These are phyloP conservation scores for Lachnellula arida DNA, from an alignment of 2,329 filamentous ascomycete genomes.

Conservation along the genomic window DNA sequence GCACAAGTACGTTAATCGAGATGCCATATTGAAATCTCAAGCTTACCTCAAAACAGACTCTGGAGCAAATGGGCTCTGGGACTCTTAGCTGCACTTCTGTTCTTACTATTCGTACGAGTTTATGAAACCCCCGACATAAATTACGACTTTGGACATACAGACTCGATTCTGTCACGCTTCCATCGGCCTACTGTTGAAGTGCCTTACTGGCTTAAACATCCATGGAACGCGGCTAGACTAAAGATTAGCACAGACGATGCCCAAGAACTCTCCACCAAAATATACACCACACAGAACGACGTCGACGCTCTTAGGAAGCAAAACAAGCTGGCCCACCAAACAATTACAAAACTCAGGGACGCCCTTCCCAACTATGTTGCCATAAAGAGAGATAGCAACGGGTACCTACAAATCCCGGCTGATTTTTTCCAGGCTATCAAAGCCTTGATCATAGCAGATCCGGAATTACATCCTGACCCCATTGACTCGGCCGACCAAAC, in stretches of 20 bases:
- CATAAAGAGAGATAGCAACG: conserved; percentile 48
- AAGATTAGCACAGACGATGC: conserved; percentile 18
- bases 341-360: conserved; percentile 36
- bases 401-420: conserved; percentile 49
- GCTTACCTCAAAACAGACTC: too few relatives aligned
- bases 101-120: too few relatives aligned
- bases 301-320: conserved; percentile 15
- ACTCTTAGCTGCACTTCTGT: too few relatives aligned
- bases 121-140: too few relatives aligned
- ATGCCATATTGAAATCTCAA: too few relatives aligned
- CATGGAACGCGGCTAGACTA: conserved; percentile 12
- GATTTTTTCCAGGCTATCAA: conserved; percentile 63
- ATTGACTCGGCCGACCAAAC: conserved; percentile 18
- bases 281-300: conserved; percentile 22
- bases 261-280: conserved; percentile 17
- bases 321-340: conserved; percentile 29
- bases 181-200: conserved; percentile 19
- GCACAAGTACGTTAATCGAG: too few relatives aligned
- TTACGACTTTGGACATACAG: not conserved
- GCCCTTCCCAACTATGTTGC: conserved; percentile 54
- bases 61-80: too few relatives aligned
- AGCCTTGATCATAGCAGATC: conserved; percentile 46
- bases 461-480: conserved; percentile 5
- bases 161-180: not conserved
- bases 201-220: conserved; percentile 18